A percentile compares a stretch with the other conserved stretches of the same genome.
These are phyloP conservation scores for Paramecium biaurelia DNA, from an alignment of 73 alveolate genomes.

Conservation along the genomic window DNA sequence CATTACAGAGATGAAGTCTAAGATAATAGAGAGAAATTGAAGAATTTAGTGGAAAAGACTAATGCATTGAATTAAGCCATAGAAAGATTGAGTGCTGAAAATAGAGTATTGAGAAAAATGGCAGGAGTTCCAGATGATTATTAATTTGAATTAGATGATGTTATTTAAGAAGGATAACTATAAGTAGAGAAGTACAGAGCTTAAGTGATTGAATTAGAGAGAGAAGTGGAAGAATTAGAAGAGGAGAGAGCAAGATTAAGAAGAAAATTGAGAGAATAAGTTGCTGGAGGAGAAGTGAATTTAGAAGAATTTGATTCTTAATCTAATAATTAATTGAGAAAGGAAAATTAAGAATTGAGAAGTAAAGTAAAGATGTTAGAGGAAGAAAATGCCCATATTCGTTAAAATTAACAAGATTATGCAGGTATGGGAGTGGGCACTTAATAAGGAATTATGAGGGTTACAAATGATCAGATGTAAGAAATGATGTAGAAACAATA, in stretches of 20 bases:
- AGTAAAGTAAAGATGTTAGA: neutral
- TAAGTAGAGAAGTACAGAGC: slow-evolving; percentile 96
- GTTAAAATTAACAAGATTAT: neutral
- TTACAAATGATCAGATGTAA: neutral
- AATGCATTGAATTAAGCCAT: slow-evolving; percentile 11
- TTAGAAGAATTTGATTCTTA: neutral
- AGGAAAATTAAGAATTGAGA: neutral
- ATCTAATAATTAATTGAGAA: neutral
- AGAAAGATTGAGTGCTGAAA: slow-evolving; percentile 78
- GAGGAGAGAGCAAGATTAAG: slow-evolving; percentile 80
- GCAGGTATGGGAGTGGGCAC: neutral
- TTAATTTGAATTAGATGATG: slow-evolving; percentile 87
- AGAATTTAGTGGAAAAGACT: slow-evolving; percentile 47
- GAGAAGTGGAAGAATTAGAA: slow-evolving; percentile 94
- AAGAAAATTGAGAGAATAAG: slow-evolving; percentile 53
- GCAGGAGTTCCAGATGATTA: slow-evolving; percentile 96
- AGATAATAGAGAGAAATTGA: slow-evolving; percentile 52
- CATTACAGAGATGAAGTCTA: slow-evolving; percentile 54
- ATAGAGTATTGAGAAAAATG: slow-evolving; percentile 92
- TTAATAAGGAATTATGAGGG: neutral
- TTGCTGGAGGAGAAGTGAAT: slow-evolving; percentile 44
- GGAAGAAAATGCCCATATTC: neutral
- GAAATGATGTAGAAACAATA: slow-evolving; percentile 2
- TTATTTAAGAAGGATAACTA: slow-evolving; percentile 86
- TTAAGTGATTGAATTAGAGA: slow-evolving; percentile 87